phyloP scores from a whole-genome alignment of 441 rosid species.

The Arabidopsis hybrid region DNA sequence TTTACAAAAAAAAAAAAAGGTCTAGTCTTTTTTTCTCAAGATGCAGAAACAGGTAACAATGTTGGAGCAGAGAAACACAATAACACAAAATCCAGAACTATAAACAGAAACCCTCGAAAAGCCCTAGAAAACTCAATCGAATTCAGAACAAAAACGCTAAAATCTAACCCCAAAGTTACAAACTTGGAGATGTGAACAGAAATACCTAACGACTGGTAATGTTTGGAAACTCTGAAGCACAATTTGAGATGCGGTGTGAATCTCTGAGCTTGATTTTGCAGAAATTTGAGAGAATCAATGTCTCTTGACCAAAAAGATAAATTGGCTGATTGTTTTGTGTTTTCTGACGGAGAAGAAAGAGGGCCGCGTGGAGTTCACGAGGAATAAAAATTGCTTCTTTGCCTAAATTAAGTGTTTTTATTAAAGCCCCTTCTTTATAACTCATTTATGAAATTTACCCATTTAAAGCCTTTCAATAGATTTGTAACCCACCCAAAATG shows the following conservation, averaged over 20 bases:
- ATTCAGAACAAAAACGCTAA: conserved; percentile 15
- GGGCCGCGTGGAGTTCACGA: conserved; percentile 38
- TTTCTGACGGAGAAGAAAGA: conserved; percentile 30
- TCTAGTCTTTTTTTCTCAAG: conserved; percentile 24
- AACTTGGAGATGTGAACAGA: conserved; percentile 31
- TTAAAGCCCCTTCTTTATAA: background rate
- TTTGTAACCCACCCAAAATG: conserved; percentile 19
- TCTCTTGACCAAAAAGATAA: conserved; percentile 24
- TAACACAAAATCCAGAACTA: background rate
- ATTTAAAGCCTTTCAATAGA: background rate
- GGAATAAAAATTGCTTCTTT: conserved; percentile 32
- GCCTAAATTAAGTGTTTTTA: conserved; percentile 16
- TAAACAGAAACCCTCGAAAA: conserved; percentile 17
- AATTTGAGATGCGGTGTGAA: conserved; percentile 24
- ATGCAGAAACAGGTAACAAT: conserved; percentile 33
- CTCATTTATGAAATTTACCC: conserved; percentile 7
- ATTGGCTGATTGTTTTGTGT: conserved; percentile 32
- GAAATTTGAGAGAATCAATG: conserved; percentile 32
- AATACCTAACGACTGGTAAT: conserved; percentile 12
- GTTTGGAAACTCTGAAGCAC: conserved; percentile 1
- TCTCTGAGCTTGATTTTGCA: conserved; percentile 29
- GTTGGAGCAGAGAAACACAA: conserved; percentile 20
- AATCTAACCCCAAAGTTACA: background rate
- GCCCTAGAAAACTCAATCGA: conserved; percentile 17
- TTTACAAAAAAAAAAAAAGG: too few relatives aligned